phyloP scores from a whole-genome alignment of 768 basidiomycete genomes.

The Lactarius indigo region DNA sequence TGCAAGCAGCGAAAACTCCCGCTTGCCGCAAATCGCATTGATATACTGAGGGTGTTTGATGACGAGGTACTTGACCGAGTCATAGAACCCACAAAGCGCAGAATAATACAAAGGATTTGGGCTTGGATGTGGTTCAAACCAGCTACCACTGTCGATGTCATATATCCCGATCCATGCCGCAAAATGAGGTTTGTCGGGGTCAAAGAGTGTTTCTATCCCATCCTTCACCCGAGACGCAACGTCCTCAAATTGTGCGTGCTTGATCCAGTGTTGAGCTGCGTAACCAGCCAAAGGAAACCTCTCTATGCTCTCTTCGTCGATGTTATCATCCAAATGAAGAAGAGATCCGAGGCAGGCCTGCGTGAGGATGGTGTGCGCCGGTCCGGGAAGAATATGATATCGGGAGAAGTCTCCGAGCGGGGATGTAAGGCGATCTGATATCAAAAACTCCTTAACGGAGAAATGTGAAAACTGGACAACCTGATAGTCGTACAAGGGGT shows the following conservation, averaged over 20 bases:
- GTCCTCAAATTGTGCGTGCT: background rate
- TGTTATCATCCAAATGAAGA: too few relatives aligned
- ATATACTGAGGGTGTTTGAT: background rate
- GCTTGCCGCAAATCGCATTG: background rate
- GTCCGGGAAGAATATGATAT: too few relatives aligned
- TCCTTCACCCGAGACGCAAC: background rate
- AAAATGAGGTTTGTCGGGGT: background rate
- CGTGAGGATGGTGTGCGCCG: too few relatives aligned
- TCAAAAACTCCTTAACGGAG: too few relatives aligned
- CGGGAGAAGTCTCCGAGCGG: too few relatives aligned
- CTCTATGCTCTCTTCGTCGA: background rate
- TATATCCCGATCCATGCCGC: background rate
- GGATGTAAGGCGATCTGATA: too few relatives aligned
- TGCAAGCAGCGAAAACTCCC: background rate
- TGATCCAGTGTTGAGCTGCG: background rate
- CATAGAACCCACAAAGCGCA: background rate
- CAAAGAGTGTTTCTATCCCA: background rate
- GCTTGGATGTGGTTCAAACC: too few relatives aligned
- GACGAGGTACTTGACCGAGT: background rate
- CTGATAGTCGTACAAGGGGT: background rate
- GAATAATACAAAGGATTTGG: background rate
- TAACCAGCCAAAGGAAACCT: background rate
- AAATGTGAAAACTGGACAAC: background rate
- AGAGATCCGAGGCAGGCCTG: too few relatives aligned
- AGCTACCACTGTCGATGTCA: background rate